Percentiles rank a stretch among this genome's conserved stretches.
Conservation (phyloP, 2,329 filamentous ascomycete species). For the Pseudogymnoascus sp. region DNA sequence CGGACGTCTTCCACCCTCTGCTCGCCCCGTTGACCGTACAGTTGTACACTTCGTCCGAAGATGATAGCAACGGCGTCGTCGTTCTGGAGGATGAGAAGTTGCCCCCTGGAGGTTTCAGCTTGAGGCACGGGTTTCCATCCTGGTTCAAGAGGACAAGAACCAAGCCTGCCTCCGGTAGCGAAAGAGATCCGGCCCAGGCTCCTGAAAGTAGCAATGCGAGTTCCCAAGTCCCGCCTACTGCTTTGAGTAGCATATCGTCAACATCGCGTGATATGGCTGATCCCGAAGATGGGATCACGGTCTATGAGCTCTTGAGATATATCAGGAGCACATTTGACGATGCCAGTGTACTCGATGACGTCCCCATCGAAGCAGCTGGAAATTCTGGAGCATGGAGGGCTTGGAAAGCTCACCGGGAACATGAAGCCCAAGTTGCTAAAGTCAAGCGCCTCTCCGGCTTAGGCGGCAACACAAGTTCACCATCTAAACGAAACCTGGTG, state of each 20-base stretch:
- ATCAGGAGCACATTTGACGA: conserved; percentile 76
- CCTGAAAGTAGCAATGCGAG: background rate
- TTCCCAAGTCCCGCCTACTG: background rate
- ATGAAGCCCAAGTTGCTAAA: conserved; percentile 29
- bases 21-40: conserved; percentile 92
- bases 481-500: background rate
- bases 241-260: background rate
- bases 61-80: conserved; percentile 69
- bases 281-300: conserved; percentile 33
- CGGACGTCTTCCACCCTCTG: conserved; percentile 91
- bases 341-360: conserved; percentile 65
- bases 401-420: conserved; percentile 66
- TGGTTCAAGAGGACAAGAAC: conserved; percentile 68
- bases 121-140: conserved; percentile 80
- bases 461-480: background rate
- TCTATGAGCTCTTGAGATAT: conserved; percentile 68
- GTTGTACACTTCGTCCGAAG: conserved; percentile 76
- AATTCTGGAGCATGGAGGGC: conserved; percentile 93
- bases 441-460: background rate
- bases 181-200: conserved; percentile 16
- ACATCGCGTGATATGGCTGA: conserved; percentile 10
- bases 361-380: conserved; percentile 75
- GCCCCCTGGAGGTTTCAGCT: conserved; percentile 81
- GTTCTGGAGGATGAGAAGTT: conserved; percentile 76
- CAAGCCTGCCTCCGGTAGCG: conserved; percentile 34